Evolutionary conservation across 768 basidiomycete species (phyloP).

Genomic region (Phanerochaete sordida): DNA sequence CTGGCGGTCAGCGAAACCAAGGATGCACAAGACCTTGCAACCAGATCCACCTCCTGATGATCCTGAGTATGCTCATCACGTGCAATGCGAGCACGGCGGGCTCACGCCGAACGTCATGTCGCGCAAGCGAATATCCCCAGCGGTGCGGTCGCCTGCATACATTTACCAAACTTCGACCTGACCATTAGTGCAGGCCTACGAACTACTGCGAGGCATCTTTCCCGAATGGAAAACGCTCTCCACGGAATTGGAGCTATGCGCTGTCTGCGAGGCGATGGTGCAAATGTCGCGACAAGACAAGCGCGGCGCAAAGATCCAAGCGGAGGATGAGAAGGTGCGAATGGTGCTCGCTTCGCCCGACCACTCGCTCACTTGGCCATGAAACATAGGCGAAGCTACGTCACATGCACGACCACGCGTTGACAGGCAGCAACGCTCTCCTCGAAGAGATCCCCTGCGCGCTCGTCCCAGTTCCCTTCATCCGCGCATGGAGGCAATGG

Average conservation of each 20-base stretch:
- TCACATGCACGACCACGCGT: conserved; percentile 55
- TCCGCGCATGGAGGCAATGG: conserved; percentile 72
- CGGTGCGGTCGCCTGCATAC: conserved; percentile 36
- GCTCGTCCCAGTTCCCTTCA: conserved; percentile 57
- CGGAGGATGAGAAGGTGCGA: conserved; percentile 76
- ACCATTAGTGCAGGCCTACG: conserved; percentile 50
- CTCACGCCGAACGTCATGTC: conserved; percentile 51
- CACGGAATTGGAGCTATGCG: conserved; percentile 50
- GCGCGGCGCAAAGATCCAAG: conserved; percentile 56
- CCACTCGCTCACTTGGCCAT: not conserved
- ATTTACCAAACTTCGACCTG: not conserved
- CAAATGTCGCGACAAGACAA: conserved; percentile 59
- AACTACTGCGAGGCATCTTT: conserved; percentile 53
- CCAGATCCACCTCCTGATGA: conserved; percentile 69
- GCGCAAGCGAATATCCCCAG: conserved; percentile 58
- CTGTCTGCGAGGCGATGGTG: conserved; percentile 56
- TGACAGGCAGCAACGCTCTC: conserved; percentile 41
- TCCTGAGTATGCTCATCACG: conserved; percentile 51
- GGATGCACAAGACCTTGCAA: conserved; percentile 61
- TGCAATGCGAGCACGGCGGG: conserved; percentile 68
- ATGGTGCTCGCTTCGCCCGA: not conserved
- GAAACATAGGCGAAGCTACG: conserved; percentile 53
- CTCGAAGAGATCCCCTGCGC: conserved; percentile 52
- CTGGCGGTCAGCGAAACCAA: conserved; percentile 70
- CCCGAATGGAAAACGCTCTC: conserved; percentile 61